Conservation (phyloP, 208 protist species). For the Trypanosoma platydactyli region DNA sequence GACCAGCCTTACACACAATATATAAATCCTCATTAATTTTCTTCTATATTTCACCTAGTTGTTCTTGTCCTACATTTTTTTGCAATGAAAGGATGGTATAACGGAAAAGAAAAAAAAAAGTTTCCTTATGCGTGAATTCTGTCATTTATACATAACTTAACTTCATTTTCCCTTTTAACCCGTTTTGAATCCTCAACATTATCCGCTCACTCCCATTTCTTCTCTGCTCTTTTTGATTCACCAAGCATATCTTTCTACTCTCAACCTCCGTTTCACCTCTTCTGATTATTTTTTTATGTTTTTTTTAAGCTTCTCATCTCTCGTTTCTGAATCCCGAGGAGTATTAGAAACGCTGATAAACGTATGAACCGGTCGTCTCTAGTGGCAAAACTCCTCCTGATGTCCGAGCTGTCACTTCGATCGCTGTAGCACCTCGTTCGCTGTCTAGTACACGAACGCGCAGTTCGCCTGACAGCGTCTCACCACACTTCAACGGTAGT, state of each 20-base stretch:
- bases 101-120: slow-evolving; percentile 10
- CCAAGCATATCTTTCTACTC: background rate
- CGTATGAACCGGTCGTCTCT: slow-evolving; percentile 66
- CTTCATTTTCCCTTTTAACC: too few species aligned
- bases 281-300: background rate
- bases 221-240: background rate
- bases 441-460: slow-evolving; percentile 43
- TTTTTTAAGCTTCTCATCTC: slow-evolving; percentile 2
- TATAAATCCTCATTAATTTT: too few species aligned
- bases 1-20: too few species aligned
- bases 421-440: slow-evolving; percentile 48
- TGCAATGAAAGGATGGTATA: slow-evolving; percentile 15
- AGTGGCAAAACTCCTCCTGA: slow-evolving; percentile 55
- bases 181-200: too few species aligned
- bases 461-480: slow-evolving; percentile 65
- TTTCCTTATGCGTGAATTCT: too few species aligned
- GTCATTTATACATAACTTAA: too few species aligned
- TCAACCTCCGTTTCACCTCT: background rate
- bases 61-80: too few species aligned
- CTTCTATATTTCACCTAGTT: too few species aligned
- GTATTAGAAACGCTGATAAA: slow-evolving; percentile 66
- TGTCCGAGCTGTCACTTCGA: slow-evolving; percentile 71
- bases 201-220: background rate
- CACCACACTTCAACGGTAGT: slow-evolving; percentile 68
- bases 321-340: background rate